A percentile compares a stretch with the other conserved stretches of the same genome.
Conservation (phyloP, 805 yeast genomes). For the Trichomonascus vanleenenianus region DNA sequence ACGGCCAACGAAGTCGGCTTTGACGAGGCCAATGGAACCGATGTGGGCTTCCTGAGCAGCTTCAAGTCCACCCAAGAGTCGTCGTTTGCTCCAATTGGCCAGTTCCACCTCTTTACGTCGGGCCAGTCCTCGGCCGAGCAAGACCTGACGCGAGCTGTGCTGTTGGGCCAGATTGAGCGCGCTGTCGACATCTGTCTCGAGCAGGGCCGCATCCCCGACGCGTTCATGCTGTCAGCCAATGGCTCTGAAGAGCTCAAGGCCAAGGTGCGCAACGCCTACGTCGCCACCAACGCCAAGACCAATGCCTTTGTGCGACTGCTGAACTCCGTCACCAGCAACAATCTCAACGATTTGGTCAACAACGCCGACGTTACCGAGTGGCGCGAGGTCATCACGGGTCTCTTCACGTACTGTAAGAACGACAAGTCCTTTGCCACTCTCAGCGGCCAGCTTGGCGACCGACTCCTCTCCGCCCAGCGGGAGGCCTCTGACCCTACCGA, state of each 20-base stretch:
- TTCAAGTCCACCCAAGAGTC: constrained; percentile 21
- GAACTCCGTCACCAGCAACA: constrained; percentile 49
- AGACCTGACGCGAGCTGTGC: constrained; percentile 41
- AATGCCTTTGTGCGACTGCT: constrained; percentile 66
- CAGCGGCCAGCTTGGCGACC: constrained; percentile 67
- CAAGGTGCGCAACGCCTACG: constrained; percentile 65
- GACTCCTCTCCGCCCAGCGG: constrained; percentile 40
- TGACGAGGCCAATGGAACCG: constrained; percentile 9
- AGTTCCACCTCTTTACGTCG: constrained; percentile 24
- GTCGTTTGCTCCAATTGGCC: constrained; percentile 24
- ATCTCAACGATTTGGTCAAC: constrained; percentile 61
- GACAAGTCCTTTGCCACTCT: constrained; percentile 42
- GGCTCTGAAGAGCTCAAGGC: constrained; percentile 52
- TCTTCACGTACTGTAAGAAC: constrained; percentile 48
- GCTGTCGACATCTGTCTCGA: constrained; percentile 66
- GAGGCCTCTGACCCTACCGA: constrained; percentile 5
- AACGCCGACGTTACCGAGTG: constrained; percentile 74
- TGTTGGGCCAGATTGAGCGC: constrained; percentile 52
- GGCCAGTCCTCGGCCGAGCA: constrained; percentile 36
- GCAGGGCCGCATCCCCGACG: constrained; percentile 62
- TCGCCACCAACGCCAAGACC: constrained; percentile 44
- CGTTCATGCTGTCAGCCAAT: constrained; percentile 65
- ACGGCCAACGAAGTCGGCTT: too few species aligned
- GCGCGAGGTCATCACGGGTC: constrained; percentile 71
- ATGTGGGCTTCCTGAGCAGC: constrained; percentile 21